phyloP scores from a whole-genome alignment of 306 rosid species.

The Vigna radiata region DNA sequence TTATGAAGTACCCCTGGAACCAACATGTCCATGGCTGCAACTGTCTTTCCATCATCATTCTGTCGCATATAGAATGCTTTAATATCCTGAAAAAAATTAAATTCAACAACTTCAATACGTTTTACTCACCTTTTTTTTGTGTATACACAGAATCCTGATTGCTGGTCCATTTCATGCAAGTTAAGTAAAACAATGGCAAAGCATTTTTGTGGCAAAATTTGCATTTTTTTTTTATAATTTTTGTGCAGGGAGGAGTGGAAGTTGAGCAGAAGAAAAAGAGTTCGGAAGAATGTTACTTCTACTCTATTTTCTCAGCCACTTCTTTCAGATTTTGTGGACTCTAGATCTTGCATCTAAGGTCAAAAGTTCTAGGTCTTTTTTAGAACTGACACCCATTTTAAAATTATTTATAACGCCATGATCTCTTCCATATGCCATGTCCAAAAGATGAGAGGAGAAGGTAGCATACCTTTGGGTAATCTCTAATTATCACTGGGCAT shows the following conservation, averaged over 20 bases:
- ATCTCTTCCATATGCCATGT: not conserved
- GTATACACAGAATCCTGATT: not conserved
- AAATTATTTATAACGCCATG: slow-evolving; percentile 18
- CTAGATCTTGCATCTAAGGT: not conserved
- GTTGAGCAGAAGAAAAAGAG: not conserved
- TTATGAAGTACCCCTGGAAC: slow-evolving; percentile 79
- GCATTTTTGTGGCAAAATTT: not conserved
- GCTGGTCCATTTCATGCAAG: not conserved
- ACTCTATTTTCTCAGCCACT: slow-evolving; percentile 13
- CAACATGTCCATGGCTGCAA: slow-evolving; percentile 98
- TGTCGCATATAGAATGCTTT: slow-evolving; percentile 98
- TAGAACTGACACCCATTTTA: not conserved
- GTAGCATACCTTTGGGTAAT: slow-evolving; percentile 88
- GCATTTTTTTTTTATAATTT: not conserved
- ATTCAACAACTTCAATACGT: slow-evolving; percentile 40
- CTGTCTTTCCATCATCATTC: slow-evolving; percentile 93
- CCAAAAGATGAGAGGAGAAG: slow-evolving; percentile 38
- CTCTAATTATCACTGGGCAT: slow-evolving; percentile 89
- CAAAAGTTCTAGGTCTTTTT: slow-evolving; percentile 14
- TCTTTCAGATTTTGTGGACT: slow-evolving; percentile 1
- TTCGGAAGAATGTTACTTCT: not conserved
- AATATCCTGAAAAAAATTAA: slow-evolving; percentile 70
- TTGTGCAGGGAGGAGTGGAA: not conserved
- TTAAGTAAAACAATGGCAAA: not conserved
- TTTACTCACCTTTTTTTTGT: not conserved